Conservation (phyloP, 257 asterid species). For the Nicotiana knightiana region DNA sequence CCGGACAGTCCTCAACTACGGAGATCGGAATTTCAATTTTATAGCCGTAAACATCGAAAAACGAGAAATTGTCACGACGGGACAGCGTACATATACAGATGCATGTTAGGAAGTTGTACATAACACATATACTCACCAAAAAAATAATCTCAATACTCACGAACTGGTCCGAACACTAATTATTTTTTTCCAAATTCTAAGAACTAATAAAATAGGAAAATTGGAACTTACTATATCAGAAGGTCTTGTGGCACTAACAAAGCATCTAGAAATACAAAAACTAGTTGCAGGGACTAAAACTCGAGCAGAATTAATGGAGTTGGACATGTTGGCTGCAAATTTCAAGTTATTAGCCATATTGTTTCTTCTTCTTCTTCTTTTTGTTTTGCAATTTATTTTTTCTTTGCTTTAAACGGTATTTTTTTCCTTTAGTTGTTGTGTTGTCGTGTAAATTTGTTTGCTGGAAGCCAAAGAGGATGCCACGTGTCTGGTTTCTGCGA, state of each 20-base stretch:
- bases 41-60: no score
- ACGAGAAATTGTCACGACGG: no score
- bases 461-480: background rate
- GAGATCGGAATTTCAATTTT: no score
- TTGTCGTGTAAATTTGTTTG: background rate
- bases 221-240: conserved; percentile 31
- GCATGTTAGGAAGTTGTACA: background rate
- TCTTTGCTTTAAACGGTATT: background rate
- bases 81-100: no score
- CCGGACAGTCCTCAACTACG: no score
- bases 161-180: background rate
- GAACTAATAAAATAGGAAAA: background rate
- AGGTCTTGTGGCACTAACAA: conserved; percentile 43
- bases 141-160: background rate
- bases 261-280: conserved; percentile 33
- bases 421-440: background rate
- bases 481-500: background rate
- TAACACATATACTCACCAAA: background rate
- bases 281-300: conserved; percentile 6
- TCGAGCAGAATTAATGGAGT: conserved; percentile 15
- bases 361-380: background rate
- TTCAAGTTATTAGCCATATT: conserved; percentile 26
- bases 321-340: conserved; percentile 13
- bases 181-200: no score
- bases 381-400: background rate